These are phyloP conservation scores for Chlorella sp. DNA, from an alignment of 139 green algal species.

Conservation along the genomic window DNA sequence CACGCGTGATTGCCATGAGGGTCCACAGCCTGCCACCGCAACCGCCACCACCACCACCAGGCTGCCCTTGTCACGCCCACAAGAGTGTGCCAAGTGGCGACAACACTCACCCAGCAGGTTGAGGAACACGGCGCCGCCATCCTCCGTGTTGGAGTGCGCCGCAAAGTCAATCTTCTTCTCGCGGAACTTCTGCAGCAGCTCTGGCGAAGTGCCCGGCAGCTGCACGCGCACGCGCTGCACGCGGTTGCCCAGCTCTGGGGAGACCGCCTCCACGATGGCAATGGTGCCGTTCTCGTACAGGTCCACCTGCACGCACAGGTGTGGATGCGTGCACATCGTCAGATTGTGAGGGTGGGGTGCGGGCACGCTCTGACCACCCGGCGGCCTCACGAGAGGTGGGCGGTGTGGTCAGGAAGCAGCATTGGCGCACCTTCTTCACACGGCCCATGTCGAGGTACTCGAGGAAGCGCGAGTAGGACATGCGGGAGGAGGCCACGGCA, in stretches of 20 bases:
- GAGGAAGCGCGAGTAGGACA: constrained; percentile 98
- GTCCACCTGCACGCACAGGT: too few relatives aligned
- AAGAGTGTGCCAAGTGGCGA: too few relatives aligned
- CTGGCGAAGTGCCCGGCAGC: constrained; percentile 84
- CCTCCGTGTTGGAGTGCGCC: constrained; percentile 91
- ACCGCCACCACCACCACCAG: too few relatives aligned
- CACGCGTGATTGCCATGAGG: too few relatives aligned
- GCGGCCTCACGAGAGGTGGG: too few relatives aligned
- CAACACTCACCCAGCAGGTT: constrained; percentile 79
- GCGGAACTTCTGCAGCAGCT: constrained; percentile 96
- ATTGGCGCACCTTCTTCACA: constrained; percentile 99
- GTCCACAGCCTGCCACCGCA: too few relatives aligned
- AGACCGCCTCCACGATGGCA: constrained; percentile 97
- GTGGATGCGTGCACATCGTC: too few relatives aligned
- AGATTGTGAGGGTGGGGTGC: too few relatives aligned
- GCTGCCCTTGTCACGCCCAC: too few relatives aligned
- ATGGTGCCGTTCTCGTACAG: constrained; percentile 99
- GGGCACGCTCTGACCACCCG: too few relatives aligned
- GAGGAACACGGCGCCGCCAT: constrained; percentile 87
- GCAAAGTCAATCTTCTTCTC: constrained; percentile 99
- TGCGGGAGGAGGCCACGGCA: constrained; percentile 91
- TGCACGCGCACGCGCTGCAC: constrained; percentile 98
- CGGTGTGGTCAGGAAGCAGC: too few relatives aligned
- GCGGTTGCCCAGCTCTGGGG: constrained; percentile 97
- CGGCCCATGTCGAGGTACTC: constrained; percentile 99